Percentiles rank a stretch among this genome's conserved stretches.
These are phyloP conservation scores for Chlorella variabilis DNA, from an alignment of 163 green algal genomes.

Conservation along the genomic window DNA sequence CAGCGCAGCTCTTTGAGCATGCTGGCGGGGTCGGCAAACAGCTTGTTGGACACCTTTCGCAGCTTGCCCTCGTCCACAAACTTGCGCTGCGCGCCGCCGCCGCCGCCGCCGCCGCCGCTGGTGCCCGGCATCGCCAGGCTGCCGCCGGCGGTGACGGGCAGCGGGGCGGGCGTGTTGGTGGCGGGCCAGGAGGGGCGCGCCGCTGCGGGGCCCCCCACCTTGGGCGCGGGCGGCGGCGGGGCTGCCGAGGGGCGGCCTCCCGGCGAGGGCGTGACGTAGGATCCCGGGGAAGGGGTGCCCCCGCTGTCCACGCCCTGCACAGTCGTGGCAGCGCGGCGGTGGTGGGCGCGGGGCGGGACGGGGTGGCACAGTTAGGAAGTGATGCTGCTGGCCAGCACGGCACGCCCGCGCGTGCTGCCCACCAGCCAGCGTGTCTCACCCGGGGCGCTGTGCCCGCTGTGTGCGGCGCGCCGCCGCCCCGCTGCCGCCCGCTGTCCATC, in stretches of 20 bases:
- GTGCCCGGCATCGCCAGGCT: background rate
- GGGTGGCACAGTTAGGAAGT: background rate
- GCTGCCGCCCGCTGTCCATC: conserved; percentile 21
- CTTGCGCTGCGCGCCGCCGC: conserved; percentile 49
- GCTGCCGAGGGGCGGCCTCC: background rate
- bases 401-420: too few species aligned
- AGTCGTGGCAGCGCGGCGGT: background rate
- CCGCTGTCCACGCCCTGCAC: conserved; percentile 7
- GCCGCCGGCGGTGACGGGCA: background rate
- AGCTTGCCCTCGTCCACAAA: conserved; percentile 81
- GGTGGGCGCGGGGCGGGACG: background rate
- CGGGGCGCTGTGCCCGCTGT: background rate
- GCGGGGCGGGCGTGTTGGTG: conserved; percentile 1
- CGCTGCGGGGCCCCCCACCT: background rate
- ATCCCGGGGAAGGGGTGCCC: conserved; percentile 11
- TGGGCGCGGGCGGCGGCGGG: conserved; percentile 23
- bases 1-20: conserved; percentile 34
- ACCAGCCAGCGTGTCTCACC: too few species aligned
- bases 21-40: conserved; percentile 67
- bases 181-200: conserved; percentile 12
- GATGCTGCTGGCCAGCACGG: too few species aligned
- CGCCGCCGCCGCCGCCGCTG: background rate
- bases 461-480: background rate
- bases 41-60: conserved; percentile 73
- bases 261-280: conserved; percentile 36